Evolutionary conservation across 495 filamentous ascomycete species (phyloP), one percentile per base, ranked within the genome.

Genomic region (Polyplosphaeria fusca): DNA sequence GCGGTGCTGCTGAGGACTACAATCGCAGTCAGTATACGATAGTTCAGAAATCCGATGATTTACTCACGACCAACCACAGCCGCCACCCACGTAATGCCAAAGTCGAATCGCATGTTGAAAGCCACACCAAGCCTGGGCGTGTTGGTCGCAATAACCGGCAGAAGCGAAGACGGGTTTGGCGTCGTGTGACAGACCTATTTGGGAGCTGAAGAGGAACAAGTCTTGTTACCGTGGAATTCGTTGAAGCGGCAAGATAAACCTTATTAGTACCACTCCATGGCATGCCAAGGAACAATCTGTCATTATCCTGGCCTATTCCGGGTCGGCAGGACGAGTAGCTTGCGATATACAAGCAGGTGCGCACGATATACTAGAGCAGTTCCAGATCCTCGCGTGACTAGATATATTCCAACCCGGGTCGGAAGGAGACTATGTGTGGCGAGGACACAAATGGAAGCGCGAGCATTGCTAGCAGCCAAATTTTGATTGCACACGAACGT

Each of bases 261-360:
- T 45, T 62, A 62, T 62, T 62, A 52, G 52, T 62, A 53, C 42
- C n/a, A 26, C 39, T 28, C 45, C n/a, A 28, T 16, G 30, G 39
- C 9, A 27, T 20, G 59, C 59, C 59, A 62, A 62, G 59, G 14
- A 23, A 16, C 49, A 48, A 61, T 61, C 58, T 61, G 58, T 55
- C 58, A 61, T 49, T 55, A 55, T 38, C 44, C 51, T 55, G 30
- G 22, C 25, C 58, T 28, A 38, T 55, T 42, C 58, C 58, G 45
- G 58, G 58, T 49, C 51, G 50, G 42, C 48, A 47, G 49, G 39
- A 47, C 47, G 28, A 16, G 51, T 45, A 46, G 44, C 47, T 25
- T 24, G 24, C 51, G 58, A 61, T 55, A 61, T 55, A 55, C 58
- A 49, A 47, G 35, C 37, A 23, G 18, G 43, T 41, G 52, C 41